These are phyloP conservation scores for Basidioascus undulatus DNA, from an alignment of 768 basidiomycete species.

Conservation along the genomic window DNA sequence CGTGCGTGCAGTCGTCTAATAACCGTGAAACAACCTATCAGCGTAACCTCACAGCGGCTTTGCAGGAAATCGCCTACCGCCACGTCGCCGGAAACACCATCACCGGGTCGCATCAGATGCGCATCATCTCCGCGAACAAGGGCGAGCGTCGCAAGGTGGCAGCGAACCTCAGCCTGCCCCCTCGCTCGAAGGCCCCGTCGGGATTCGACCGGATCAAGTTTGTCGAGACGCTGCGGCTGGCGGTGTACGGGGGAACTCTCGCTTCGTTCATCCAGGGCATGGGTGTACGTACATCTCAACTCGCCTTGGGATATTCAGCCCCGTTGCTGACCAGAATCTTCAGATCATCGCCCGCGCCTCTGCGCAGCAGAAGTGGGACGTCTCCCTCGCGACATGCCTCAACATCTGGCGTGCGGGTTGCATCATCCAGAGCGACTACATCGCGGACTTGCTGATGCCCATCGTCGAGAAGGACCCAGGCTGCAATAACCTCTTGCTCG, in stretches of 20 bases:
- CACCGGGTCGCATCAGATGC: conserved; percentile 17
- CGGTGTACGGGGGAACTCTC: conserved; percentile 15
- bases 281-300: conserved; percentile 12
- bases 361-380: conserved; percentile 14
- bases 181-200: conserved; percentile 8
- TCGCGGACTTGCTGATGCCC: conserved; percentile 14
- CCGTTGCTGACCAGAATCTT: too few species aligned
- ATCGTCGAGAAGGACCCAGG: conserved; percentile 6
- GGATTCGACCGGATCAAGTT: conserved; percentile 7
- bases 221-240: conserved; percentile 13
- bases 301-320: background rate
- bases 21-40: too few species aligned
- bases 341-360: conserved; percentile 17
- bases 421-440: conserved; percentile 15
- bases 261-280: conserved; percentile 18
- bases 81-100: conserved; percentile 18
- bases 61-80: conserved; percentile 15
- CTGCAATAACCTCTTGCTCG: conserved; percentile 12
- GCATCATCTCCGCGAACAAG: conserved; percentile 17
- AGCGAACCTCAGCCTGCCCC: conserved; percentile 15
- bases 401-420: conserved; percentile 18
- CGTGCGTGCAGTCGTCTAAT: too few species aligned
- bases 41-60: background rate
- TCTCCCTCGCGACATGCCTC: conserved; percentile 13
- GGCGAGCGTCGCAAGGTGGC: conserved; percentile 13